phyloP scores from a whole-genome alignment of 2,329 filamentous ascomycete species.

The Corniculantispora saksenae region DNA sequence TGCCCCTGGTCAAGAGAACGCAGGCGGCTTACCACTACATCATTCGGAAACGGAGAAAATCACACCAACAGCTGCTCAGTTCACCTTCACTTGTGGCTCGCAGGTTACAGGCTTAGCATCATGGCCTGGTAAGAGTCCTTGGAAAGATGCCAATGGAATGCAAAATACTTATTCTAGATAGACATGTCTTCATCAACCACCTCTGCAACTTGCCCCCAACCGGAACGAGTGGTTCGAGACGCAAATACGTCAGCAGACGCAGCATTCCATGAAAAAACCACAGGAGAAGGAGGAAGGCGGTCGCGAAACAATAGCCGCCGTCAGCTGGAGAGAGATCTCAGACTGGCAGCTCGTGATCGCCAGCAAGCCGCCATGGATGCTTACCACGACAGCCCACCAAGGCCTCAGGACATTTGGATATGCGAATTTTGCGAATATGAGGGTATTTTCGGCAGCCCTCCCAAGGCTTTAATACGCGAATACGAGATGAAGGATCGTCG shows the following conservation, averaged over 20 bases:
- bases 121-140: slow-evolving; percentile 59
- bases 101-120: slow-evolving; percentile 79
- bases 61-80: slow-evolving; percentile 77
- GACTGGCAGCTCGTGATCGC: slow-evolving; percentile 73
- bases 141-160: too few species aligned
- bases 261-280: slow-evolving; percentile 5
- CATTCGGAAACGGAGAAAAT: slow-evolving; percentile 69
- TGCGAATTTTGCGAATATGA: slow-evolving; percentile 99
- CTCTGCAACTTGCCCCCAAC: slow-evolving; percentile 16
- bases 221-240: slow-evolving; percentile 9
- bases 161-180: background rate
- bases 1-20: slow-evolving; percentile 70
- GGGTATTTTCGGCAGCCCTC: slow-evolving; percentile 86
- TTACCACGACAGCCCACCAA: slow-evolving; percentile 74
- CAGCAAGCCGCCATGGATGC: slow-evolving; percentile 74
- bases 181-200: slow-evolving; percentile 26
- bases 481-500: slow-evolving; percentile 95
- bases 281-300: slow-evolving; percentile 9
- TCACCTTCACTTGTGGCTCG: slow-evolving; percentile 94
- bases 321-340: slow-evolving; percentile 69
- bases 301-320: slow-evolving; percentile 61
- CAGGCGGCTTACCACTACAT: slow-evolving; percentile 49
- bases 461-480: slow-evolving; percentile 79
- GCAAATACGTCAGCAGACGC: slow-evolving; percentile 21
- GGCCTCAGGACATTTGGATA: slow-evolving; percentile 79